Conservation (phyloP, 192 early-diverging fungal genomes). For the Backusella tuberculispora region DNA sequence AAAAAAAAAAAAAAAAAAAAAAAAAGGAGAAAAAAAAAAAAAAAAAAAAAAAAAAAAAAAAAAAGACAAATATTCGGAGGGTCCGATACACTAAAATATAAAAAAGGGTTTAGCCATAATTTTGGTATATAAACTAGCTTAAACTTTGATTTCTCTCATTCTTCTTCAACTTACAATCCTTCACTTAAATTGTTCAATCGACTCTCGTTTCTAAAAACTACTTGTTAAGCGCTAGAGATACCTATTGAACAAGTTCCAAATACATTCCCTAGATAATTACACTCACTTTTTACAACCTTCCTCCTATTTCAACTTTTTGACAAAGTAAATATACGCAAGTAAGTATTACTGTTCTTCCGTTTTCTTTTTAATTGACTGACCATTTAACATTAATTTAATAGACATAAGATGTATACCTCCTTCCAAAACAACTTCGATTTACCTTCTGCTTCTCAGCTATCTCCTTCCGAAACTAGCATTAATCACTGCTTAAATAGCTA, state of each 20-base stretch:
- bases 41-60: not conserved
- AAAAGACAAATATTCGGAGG: conserved; percentile 13
- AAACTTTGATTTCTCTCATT: not conserved
- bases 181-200: not conserved
- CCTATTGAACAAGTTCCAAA: conserved; percentile 5
- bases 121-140: conserved; percentile 6
- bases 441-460: not conserved
- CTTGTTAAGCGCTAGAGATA: not conserved
- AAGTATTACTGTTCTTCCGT: not conserved
- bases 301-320: conserved; percentile 10
- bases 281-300: not conserved
- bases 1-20: not conserved
- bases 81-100: conserved; percentile 15
- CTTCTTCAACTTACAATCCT: conserved; percentile 8
- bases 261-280: conserved; percentile 6
- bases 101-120: conserved; percentile 3
- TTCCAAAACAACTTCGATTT: conserved; percentile 19
- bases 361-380: not conserved
- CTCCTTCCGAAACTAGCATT: conserved; percentile 9
- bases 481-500: conserved; percentile 8
- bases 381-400: not conserved
- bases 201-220: conserved; percentile 9
- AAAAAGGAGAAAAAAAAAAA: not conserved
- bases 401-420: conserved; percentile 2
- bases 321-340: not conserved